A percentile compares a stretch with the other conserved stretches of the same genome.
phyloP scores from a whole-genome alignment of 257 asterid genomes.

The Lavandula angustifolia region DNA sequence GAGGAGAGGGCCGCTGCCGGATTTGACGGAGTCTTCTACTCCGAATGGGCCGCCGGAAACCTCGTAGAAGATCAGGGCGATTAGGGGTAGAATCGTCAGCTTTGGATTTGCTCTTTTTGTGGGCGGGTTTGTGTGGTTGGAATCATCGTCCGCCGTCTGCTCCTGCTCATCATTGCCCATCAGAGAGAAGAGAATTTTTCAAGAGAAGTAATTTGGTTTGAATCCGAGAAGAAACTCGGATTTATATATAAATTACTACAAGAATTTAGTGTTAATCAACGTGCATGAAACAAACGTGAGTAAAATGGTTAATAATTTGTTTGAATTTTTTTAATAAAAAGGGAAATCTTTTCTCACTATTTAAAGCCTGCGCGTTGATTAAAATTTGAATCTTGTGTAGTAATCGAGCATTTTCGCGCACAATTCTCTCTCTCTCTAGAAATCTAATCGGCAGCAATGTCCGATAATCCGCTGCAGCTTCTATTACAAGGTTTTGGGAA shows the following conservation, averaged over 20 bases:
- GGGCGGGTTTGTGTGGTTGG: constrained; percentile 22
- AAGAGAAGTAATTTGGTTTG: too few relatives aligned
- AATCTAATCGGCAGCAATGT: constrained; percentile 46
- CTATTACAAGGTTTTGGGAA: constrained; percentile 47
- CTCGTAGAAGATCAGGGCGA: constrained; percentile 87
- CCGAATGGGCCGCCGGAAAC: constrained; percentile 95
- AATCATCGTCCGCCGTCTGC: constrained; percentile 40
- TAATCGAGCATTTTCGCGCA: neutral
- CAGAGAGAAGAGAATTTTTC: too few relatives aligned
- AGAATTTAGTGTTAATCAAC: too few relatives aligned
- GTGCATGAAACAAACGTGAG: too few relatives aligned
- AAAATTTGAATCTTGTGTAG: too few relatives aligned
- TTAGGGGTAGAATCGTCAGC: constrained; percentile 68
- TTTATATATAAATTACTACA: too few relatives aligned
- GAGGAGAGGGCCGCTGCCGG: constrained; percentile 79
- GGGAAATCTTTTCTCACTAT: too few relatives aligned
- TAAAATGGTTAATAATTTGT: too few relatives aligned
- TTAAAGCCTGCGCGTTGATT: too few relatives aligned
- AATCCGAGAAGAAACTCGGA: too few relatives aligned
- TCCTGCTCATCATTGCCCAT: too few relatives aligned
- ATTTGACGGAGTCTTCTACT: constrained; percentile 79
- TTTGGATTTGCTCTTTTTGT: constrained; percentile 39
- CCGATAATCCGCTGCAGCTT: constrained; percentile 67
- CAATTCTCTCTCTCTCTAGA: neutral
- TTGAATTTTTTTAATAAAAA: too few relatives aligned